These are phyloP conservation scores for Glycine soja DNA, from an alignment of 306 rosid species.

Conservation along the genomic window DNA sequence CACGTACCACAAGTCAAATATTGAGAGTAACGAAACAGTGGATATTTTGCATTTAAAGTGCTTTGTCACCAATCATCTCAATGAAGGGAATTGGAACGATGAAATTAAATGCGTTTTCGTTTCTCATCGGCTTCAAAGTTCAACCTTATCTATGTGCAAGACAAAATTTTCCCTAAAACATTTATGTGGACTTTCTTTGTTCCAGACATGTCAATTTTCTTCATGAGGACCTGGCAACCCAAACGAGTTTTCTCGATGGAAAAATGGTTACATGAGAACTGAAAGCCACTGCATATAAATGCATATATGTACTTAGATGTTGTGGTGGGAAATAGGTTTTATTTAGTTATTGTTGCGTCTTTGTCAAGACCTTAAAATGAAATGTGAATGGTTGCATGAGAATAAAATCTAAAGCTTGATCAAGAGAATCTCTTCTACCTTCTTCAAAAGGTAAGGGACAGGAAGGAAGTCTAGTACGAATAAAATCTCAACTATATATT, in stretches of 20 bases:
- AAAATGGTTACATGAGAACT: neutral
- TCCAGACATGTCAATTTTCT: conserved; percentile 30
- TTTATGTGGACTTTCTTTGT: conserved; percentile 22
- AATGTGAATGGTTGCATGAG: conserved; percentile 8
- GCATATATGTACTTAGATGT: neutral
- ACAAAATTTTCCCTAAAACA: conserved; percentile 6
- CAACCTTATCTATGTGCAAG: conserved; percentile 32
- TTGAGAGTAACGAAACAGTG: conserved; percentile 60
- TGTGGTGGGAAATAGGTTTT: conserved; percentile 40
- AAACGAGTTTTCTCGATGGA: neutral
- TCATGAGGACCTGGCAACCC: too few relatives aligned
- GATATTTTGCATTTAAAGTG: conserved; percentile 56
- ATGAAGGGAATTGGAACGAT: conserved; percentile 17
- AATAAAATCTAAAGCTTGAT: conserved; percentile 39
- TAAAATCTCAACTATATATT: neutral
- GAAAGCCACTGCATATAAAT: too few relatives aligned
- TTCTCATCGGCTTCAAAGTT: conserved; percentile 44
- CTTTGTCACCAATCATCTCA: conserved; percentile 41
- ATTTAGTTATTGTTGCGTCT: conserved; percentile 5
- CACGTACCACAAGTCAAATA: too few relatives aligned
- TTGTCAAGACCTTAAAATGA: conserved; percentile 10
- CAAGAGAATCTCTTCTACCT: conserved; percentile 32
- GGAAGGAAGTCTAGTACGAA: neutral
- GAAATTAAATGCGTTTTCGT: conserved; percentile 53
- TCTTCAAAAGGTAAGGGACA: neutral